A percentile compares a stretch with the other conserved stretches of the same genome.
Conservation (phyloP, 257 asterid genomes). For the Rehmannia glutinosa region DNA sequence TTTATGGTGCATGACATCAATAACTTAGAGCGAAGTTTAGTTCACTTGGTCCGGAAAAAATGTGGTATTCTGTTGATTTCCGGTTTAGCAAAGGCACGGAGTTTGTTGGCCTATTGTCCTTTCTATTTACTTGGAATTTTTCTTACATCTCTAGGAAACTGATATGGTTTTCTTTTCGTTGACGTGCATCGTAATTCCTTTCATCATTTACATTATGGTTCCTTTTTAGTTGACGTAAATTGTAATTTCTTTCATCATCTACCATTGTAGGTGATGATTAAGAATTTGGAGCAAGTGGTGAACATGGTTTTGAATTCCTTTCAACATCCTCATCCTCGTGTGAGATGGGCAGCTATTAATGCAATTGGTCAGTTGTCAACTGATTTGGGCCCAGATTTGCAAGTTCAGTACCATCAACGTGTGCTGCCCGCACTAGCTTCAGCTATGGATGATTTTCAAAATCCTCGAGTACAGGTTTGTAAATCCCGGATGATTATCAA, state of each 20-base stretch:
- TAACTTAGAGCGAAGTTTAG: not conserved
- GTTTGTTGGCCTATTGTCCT: constrained; percentile 10
- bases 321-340: constrained; percentile 98
- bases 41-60: not conserved
- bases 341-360: constrained; percentile 97
- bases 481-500: not conserved
- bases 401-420: constrained; percentile 71
- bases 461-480: constrained; percentile 94
- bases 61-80: not conserved
- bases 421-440: constrained; percentile 81
- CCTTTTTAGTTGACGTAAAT: no score
- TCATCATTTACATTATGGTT: no score
- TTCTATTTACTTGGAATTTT: not conserved
- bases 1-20: not conserved
- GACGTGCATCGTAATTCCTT: no score
- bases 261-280: constrained; percentile 71
- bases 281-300: constrained; percentile 80
- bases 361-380: constrained; percentile 98
- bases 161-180: not conserved
- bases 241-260: constrained; percentile 10
- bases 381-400: constrained; percentile 98
- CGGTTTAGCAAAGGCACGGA: not conserved
- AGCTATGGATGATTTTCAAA: constrained; percentile 92
- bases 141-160: not conserved
- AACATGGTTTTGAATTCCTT: constrained; percentile 90